phyloP scores from a whole-genome alignment of 345 rosid genomes.

The Ceriops decandra region DNA sequence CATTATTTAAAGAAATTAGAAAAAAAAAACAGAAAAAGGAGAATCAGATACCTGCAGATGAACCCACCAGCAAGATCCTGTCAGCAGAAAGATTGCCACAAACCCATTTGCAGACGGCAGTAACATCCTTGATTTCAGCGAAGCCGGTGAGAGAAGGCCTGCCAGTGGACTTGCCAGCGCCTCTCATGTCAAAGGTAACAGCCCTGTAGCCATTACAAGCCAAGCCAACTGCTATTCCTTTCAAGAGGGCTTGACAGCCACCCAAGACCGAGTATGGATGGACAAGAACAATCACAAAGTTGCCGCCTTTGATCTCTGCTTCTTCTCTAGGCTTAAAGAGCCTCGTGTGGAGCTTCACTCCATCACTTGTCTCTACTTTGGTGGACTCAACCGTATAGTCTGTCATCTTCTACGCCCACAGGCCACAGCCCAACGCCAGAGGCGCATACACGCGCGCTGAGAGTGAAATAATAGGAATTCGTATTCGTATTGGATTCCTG shows the following conservation, averaged over 20 bases:
- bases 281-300: conserved; percentile 64
- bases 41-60: conserved; percentile 68
- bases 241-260: conserved; percentile 70
- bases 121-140: conserved; percentile 77
- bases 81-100: conserved; percentile 37
- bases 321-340: conserved; percentile 52
- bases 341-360: conserved; percentile 50
- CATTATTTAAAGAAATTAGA: not conserved
- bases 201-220: conserved; percentile 56
- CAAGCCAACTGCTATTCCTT: conserved; percentile 67
- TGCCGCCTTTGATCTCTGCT: conserved; percentile 23
- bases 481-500: not conserved
- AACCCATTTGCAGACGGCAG: conserved; percentile 79
- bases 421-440: too few relatives aligned
- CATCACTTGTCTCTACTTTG: conserved; percentile 49
- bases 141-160: conserved; percentile 81
- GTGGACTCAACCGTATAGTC: conserved; percentile 7
- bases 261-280: conserved; percentile 87
- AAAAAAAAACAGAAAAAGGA: not conserved
- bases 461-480: not conserved
- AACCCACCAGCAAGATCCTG: conserved; percentile 81
- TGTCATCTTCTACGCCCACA: conserved; percentile 34
- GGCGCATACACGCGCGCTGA: too few relatives aligned
- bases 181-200: conserved; percentile 90
- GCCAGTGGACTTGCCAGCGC: conserved; percentile 84